phyloP scores from a whole-genome alignment of 1,139 yeast species.

The Taphrina betulina region DNA sequence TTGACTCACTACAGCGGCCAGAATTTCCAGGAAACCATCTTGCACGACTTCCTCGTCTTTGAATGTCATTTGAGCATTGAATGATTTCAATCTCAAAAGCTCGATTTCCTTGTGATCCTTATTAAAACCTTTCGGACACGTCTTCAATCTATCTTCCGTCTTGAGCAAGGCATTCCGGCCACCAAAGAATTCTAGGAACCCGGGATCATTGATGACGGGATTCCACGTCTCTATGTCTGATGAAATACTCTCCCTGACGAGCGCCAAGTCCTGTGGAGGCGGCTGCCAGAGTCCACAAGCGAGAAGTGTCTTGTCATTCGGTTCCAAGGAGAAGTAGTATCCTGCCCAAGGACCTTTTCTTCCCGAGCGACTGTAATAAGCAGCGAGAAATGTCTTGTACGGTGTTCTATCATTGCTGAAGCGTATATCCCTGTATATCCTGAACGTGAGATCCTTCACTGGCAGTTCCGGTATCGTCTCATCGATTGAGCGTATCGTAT shows the following conservation, averaged over 20 bases:
- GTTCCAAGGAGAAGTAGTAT: constrained; percentile 39
- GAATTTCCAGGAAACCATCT: constrained; percentile 28
- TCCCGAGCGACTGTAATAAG: constrained; percentile 39
- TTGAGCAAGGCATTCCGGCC: constrained; percentile 4
- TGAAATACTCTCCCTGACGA: constrained; percentile 35
- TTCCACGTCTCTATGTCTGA: constrained; percentile 35
- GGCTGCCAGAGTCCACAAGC: constrained; percentile 38
- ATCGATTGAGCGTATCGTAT: constrained; percentile 35
- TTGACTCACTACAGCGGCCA: constrained; percentile 30
- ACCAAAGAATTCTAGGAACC: constrained; percentile 32
- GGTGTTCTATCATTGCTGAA: constrained; percentile 39
- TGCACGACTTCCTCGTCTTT: constrained; percentile 31
- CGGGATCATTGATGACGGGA: constrained; percentile 30
- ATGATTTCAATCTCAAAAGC: constrained; percentile 35
- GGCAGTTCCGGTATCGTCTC: constrained; percentile 39
- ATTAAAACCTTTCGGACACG: constrained; percentile 37
- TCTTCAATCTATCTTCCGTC: constrained; percentile 36
- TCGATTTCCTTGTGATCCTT: constrained; percentile 36
- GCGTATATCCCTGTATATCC: constrained; percentile 40
- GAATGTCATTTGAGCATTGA: constrained; percentile 26
- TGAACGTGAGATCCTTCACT: constrained; percentile 37
- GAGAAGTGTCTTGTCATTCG: constrained; percentile 30
- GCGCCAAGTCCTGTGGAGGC: constrained; percentile 34
- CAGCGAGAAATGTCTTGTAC: constrained; percentile 39
- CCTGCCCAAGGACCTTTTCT: constrained; percentile 39